A percentile compares a stretch with the other conserved stretches of the same genome.
phyloP scores from a whole-genome alignment of 2,329 filamentous ascomycete genomes.

The Fonsecaea multimorphosa region DNA sequence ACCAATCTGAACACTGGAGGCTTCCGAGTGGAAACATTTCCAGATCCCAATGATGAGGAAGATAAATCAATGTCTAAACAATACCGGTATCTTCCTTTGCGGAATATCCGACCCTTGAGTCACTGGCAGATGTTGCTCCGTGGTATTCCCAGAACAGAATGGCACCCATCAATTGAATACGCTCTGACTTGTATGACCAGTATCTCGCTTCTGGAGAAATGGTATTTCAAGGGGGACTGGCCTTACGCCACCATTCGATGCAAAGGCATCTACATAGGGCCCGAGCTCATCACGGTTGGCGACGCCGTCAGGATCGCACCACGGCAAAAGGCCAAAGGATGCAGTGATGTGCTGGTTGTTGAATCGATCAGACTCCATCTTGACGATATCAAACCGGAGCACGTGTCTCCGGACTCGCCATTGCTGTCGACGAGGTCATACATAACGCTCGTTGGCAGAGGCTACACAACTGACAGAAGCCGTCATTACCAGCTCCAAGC shows the following conservation, averaged over 20 bases:
- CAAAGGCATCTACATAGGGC: slow-evolving; percentile 62
- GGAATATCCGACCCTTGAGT: slow-evolving; percentile 61
- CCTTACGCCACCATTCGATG: slow-evolving; percentile 60
- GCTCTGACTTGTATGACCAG: slow-evolving; percentile 61
- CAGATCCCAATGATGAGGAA: slow-evolving; percentile 54
- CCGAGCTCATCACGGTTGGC: slow-evolving; percentile 61
- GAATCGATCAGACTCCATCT: slow-evolving; percentile 60
- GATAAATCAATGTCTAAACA: slow-evolving; percentile 61
- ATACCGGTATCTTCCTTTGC: slow-evolving; percentile 61
- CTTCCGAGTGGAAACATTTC: slow-evolving; percentile 63
- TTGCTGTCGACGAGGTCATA: slow-evolving; percentile 54
- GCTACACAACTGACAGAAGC: slow-evolving; percentile 50
- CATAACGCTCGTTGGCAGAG: slow-evolving; percentile 58
- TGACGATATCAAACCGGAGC: slow-evolving; percentile 55
- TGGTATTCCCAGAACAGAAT: slow-evolving; percentile 47
- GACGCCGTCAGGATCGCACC: slow-evolving; percentile 61
- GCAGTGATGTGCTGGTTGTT: slow-evolving; percentile 61
- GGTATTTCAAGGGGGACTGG: slow-evolving; percentile 61
- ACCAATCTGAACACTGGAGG: slow-evolving; percentile 58
- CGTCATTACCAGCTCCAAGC: slow-evolving; percentile 30
- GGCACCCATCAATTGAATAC: slow-evolving; percentile 61
- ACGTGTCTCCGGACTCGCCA: slow-evolving; percentile 54
- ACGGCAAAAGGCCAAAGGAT: slow-evolving; percentile 35
- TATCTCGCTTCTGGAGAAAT: slow-evolving; percentile 59
- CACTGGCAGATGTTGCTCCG: slow-evolving; percentile 60